Percentiles rank a stretch among this genome's conserved stretches.
phyloP scores from a whole-genome alignment of 1,284 basidiomycete species.

The Trichosporon sp. region DNA sequence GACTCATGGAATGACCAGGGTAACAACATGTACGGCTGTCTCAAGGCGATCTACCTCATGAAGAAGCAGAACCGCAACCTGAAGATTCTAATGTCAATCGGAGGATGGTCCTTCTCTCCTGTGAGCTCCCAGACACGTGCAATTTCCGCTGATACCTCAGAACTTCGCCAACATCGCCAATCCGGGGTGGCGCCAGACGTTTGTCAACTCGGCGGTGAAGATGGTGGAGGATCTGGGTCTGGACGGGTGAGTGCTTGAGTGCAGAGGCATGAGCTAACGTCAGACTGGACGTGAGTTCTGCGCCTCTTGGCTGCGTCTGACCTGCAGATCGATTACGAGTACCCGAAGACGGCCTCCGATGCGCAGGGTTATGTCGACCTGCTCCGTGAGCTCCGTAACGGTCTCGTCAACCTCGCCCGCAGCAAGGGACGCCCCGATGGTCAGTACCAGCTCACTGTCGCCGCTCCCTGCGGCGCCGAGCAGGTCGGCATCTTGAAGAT shows the following conservation, averaged over 20 bases:
- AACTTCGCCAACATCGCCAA: constrained; percentile 54
- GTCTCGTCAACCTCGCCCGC: constrained; percentile 45
- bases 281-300: constrained; percentile 59
- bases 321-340: constrained; percentile 51
- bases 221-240: constrained; percentile 80
- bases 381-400: constrained; percentile 49
- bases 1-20: constrained; percentile 85
- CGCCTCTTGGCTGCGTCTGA: not conserved
- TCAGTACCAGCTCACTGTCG: constrained; percentile 55
- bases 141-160: constrained; percentile 13
- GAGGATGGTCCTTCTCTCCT: constrained; percentile 84
- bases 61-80: constrained; percentile 71
- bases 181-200: constrained; percentile 58
- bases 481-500: constrained; percentile 65
- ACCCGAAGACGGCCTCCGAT: constrained; percentile 49
- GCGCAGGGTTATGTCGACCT: constrained; percentile 51
- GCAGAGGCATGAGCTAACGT: not conserved
- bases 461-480: constrained; percentile 71
- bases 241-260: constrained; percentile 66
- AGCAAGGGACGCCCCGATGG: constrained; percentile 31
- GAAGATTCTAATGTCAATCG: constrained; percentile 70
- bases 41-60: constrained; percentile 78
- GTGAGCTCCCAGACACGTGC: constrained; percentile 15
- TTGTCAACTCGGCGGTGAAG: constrained; percentile 65
- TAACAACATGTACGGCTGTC: constrained; percentile 76